A percentile compares a stretch with the other conserved stretches of the same genome.
phyloP scores from a whole-genome alignment of 2,329 filamentous ascomycete genomes.

The Trichoderma polysporum region DNA sequence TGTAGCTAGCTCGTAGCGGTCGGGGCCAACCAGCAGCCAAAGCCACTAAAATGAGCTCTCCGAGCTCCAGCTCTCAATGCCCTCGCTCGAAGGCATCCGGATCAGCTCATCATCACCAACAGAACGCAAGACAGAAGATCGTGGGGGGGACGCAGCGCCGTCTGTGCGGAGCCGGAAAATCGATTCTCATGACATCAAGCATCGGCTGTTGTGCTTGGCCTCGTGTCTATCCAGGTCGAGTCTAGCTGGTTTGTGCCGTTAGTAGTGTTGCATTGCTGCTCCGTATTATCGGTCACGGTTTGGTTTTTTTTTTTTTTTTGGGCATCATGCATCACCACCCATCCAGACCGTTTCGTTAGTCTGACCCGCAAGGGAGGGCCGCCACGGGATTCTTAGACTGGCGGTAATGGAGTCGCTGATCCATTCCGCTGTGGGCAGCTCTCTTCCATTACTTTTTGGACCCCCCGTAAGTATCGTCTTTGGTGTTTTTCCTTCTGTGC shows the following conservation, averaged over 20 bases:
- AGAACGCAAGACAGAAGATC: not conserved
- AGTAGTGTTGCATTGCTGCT: conserved; percentile 6
- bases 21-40: not conserved
- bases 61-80: not conserved
- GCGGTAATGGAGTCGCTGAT: not conserved
- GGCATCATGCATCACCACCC: too few relatives aligned
- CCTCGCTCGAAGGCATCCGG: not conserved
- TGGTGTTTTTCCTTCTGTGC: not conserved
- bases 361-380: conserved; percentile 2
- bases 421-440: not conserved
- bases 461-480: too few relatives aligned
- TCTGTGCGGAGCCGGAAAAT: not conserved
- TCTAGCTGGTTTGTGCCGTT: not conserved
- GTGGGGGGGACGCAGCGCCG: not conserved
- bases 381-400: not conserved
- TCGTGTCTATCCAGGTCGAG: not conserved
- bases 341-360: not conserved
- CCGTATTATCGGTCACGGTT: conserved; percentile 13
- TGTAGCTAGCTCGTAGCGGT: not conserved
- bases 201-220: not conserved
- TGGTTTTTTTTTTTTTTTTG: not conserved
- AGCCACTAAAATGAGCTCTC: not conserved
- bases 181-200: not conserved
- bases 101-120: not conserved
- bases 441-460: too few relatives aligned